These are phyloP conservation scores for Daldinia concentrica DNA, from an alignment of 495 filamentous ascomycete species.

Conservation along the genomic window DNA sequence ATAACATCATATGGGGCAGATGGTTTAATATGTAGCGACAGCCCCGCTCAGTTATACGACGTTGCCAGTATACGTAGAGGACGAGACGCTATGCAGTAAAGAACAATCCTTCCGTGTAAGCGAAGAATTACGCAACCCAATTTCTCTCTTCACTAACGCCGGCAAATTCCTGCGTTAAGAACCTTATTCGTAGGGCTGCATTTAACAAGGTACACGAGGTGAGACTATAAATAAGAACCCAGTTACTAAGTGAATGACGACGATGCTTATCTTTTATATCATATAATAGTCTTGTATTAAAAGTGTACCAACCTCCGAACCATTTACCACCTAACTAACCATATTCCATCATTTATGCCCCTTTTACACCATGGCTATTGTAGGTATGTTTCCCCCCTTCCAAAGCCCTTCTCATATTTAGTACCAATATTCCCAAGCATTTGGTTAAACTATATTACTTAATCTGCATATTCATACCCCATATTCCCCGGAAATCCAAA, in stretches of 20 bases:
- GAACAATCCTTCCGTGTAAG: not conserved
- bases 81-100: not conserved
- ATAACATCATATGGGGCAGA: not conserved
- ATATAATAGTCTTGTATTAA: not conserved
- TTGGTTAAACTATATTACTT: no score
- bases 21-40: not conserved
- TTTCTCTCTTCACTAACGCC: not conserved
- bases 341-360: no score
- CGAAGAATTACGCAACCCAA: not conserved
- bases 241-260: not conserved
- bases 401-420: no score
- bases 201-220: not conserved
- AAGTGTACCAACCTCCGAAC: no score
- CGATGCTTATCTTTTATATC: not conserved
- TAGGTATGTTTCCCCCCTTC: no score
- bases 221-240: not conserved
- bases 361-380: no score
- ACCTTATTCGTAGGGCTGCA: conserved; percentile 2
- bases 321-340: no score
- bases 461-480: no score
- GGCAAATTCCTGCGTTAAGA: not conserved
- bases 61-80: not conserved
- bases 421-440: no score
- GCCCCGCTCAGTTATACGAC: not conserved
- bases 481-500: no score